Percentiles rank a stretch among this genome's conserved stretches.
Conservation (phyloP, 139 green algal species). For the Chlamydomonas sphaeroides region DNA sequence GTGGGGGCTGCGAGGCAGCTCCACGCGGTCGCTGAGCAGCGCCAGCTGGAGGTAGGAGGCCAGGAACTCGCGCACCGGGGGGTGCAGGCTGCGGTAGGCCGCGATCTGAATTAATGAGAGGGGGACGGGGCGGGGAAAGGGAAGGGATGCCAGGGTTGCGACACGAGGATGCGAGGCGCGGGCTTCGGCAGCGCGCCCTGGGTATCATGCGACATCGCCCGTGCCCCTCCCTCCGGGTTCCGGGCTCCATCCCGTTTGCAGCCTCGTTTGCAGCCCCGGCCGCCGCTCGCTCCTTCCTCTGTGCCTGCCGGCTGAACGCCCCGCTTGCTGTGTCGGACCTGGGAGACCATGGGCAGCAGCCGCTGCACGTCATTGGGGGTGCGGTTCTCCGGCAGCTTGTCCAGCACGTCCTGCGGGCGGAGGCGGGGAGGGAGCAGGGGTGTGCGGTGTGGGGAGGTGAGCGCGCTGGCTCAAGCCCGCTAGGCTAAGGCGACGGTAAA, state of each 20-base stretch:
- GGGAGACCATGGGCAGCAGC: conserved; percentile 18
- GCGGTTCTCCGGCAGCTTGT: conserved; percentile 29
- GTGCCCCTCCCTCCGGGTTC: not conserved
- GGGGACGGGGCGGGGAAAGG: not conserved
- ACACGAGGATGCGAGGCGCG: too few relatives aligned
- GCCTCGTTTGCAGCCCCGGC: not conserved
- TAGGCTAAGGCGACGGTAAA: too few relatives aligned
- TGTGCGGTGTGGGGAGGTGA: not conserved
- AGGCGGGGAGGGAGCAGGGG: not conserved
- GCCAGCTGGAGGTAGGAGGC: conserved; percentile 34
- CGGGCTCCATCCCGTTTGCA: too few relatives aligned
- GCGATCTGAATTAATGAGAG: conserved; percentile 10
- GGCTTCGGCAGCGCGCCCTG: too few relatives aligned
- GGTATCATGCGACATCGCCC: too few relatives aligned
- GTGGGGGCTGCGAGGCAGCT: conserved; percentile 17
- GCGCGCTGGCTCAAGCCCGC: not conserved
- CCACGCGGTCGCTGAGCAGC: not conserved
- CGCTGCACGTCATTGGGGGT: conserved; percentile 22
- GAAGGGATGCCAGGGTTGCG: too few relatives aligned
- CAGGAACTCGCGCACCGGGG: conserved; percentile 34
- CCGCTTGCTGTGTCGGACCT: not conserved
- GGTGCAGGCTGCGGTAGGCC: conserved; percentile 1
- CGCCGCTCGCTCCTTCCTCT: not conserved
- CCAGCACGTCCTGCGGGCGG: conserved; percentile 31
- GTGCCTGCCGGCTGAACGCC: not conserved